These are phyloP conservation scores for Neofusicoccum ribis DNA, from an alignment of 2,329 filamentous ascomycete genomes.

Conservation along the genomic window DNA sequence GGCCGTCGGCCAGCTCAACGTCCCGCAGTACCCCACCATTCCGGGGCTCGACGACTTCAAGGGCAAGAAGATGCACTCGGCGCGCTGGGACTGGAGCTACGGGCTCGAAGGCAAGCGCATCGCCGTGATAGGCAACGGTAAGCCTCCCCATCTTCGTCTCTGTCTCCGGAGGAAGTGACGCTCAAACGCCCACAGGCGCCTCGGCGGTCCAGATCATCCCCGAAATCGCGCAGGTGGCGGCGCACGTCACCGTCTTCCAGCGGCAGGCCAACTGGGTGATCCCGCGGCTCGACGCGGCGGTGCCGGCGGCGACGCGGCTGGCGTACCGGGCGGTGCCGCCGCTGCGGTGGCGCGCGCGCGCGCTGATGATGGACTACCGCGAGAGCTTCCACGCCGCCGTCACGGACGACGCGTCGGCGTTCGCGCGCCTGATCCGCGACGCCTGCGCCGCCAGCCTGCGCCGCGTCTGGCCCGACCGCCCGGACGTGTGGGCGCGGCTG, in stretches of 20 bases:
- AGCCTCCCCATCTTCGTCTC: not conserved
- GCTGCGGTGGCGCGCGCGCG: slow-evolving; percentile 52
- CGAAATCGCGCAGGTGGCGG: slow-evolving; percentile 53
- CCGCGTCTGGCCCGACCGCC: slow-evolving; percentile 44
- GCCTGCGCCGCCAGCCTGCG: slow-evolving; percentile 44
- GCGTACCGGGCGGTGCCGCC: slow-evolving; percentile 40
- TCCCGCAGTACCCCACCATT: slow-evolving; percentile 53
- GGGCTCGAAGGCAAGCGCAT: slow-evolving; percentile 56
- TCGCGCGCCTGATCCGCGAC: slow-evolving; percentile 44
- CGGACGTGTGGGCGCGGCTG: slow-evolving; percentile 55
- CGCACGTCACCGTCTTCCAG: slow-evolving; percentile 57
- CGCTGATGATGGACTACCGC: slow-evolving; percentile 56
- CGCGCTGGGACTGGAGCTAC: slow-evolving; percentile 62
- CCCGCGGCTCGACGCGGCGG: slow-evolving; percentile 51
- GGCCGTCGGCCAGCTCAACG: slow-evolving; percentile 60
- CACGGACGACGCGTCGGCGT: slow-evolving; percentile 41
- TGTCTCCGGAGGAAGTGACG: no score
- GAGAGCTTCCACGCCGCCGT: slow-evolving; percentile 51
- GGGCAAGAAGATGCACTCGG: slow-evolving; percentile 58
- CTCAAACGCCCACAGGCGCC: slow-evolving; percentile 35
- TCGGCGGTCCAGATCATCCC: slow-evolving; percentile 61
- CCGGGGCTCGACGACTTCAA: slow-evolving; percentile 50
- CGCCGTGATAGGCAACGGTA: slow-evolving; percentile 59
- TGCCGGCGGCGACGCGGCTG: slow-evolving; percentile 41
- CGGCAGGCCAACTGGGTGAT: slow-evolving; percentile 61